Evolutionary conservation across 2,329 filamentous ascomycete genomes (phyloP).

Genomic region (Talaromyces albobiverticillius): DNA sequence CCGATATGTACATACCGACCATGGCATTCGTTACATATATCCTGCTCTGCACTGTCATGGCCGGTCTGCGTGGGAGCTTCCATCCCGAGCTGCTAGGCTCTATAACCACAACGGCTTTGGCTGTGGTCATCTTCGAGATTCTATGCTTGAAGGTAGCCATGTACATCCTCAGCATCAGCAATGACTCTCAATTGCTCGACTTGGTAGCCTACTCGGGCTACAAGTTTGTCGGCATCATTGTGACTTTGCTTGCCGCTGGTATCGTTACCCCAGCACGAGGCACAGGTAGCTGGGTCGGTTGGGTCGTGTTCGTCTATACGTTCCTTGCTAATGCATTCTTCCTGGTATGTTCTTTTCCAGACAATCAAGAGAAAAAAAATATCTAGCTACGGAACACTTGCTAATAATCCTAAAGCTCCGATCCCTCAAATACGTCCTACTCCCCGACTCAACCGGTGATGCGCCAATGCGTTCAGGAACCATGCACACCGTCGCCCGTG

Average conservation of each 20-base stretch:
- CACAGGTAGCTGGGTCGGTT: conserved; percentile 83
- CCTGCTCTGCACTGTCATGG: conserved; percentile 83
- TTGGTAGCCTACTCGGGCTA: conserved; percentile 95
- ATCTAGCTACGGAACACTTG: too few species aligned
- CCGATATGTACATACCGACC: conserved; percentile 98
- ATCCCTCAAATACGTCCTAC: conserved; percentile 90
- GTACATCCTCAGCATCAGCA: conserved; percentile 90
- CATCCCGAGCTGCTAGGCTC: conserved; percentile 89
- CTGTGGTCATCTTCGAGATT: conserved; percentile 83
- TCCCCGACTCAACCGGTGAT: conserved; percentile 74
- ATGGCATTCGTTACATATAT: conserved; percentile 99
- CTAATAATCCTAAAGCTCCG: conserved; percentile 63
- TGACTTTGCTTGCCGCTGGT: conserved; percentile 77
- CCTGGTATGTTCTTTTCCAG: conserved; percentile 58
- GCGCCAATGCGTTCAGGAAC: conserved; percentile 58
- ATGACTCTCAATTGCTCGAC: conserved; percentile 89
- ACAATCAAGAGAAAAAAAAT: too few species aligned
- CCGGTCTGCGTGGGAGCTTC: conserved; percentile 85
- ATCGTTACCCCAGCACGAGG: conserved; percentile 74
- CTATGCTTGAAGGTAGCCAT: conserved; percentile 86
- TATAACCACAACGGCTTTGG: conserved; percentile 79
- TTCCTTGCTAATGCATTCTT: conserved; percentile 95
- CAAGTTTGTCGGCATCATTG: conserved; percentile 96
- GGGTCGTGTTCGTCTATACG: conserved; percentile 85
- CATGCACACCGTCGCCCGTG: conserved; percentile 71